phyloP scores from a whole-genome alignment of 768 basidiomycete species.

The Russula sp. region DNA sequence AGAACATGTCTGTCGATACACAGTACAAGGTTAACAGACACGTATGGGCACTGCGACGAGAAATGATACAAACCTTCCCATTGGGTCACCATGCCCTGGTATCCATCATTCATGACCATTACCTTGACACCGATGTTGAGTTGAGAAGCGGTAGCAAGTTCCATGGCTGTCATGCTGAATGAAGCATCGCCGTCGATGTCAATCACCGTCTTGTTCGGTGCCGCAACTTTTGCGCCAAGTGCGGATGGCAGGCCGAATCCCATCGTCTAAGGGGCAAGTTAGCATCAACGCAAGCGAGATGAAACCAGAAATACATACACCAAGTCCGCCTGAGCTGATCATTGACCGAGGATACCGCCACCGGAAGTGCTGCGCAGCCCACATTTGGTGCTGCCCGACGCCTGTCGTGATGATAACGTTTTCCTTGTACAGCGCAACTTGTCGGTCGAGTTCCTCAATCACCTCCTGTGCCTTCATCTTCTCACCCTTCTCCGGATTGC shows the following conservation, averaged over 20 bases:
- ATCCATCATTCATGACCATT: constrained; percentile 90
- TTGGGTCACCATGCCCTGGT: constrained; percentile 98
- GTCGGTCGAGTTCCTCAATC: constrained; percentile 84
- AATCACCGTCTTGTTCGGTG: constrained; percentile 87
- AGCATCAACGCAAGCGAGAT: constrained; percentile 4
- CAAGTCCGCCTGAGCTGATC: constrained; percentile 93
- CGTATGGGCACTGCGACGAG: background rate
- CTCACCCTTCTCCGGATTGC: constrained; percentile 48
- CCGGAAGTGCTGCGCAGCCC: constrained; percentile 92
- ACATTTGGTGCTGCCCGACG: constrained; percentile 99
- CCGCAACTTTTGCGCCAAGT: constrained; percentile 96
- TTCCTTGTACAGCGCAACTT: constrained; percentile 77
- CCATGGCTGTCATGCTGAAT: constrained; percentile 99
- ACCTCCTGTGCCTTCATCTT: constrained; percentile 96
- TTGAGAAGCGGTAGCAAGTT: constrained; percentile 90
- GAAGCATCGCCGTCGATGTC: constrained; percentile 98
- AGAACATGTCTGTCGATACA: constrained; percentile 73
- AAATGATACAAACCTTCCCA: constrained; percentile 76
- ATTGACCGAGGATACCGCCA: constrained; percentile 86
- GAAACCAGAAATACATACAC: constrained; percentile 53
- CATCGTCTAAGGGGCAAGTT: constrained; percentile 68
- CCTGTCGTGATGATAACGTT: constrained; percentile 89
- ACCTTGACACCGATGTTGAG: constrained; percentile 94
- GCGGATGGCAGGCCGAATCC: constrained; percentile 94
- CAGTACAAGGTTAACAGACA: constrained; percentile 3